A percentile compares a stretch with the other conserved stretches of the same genome.
Conservation (phyloP, 2,329 filamentous ascomycete species). For the Blastomyces parvus region DNA sequence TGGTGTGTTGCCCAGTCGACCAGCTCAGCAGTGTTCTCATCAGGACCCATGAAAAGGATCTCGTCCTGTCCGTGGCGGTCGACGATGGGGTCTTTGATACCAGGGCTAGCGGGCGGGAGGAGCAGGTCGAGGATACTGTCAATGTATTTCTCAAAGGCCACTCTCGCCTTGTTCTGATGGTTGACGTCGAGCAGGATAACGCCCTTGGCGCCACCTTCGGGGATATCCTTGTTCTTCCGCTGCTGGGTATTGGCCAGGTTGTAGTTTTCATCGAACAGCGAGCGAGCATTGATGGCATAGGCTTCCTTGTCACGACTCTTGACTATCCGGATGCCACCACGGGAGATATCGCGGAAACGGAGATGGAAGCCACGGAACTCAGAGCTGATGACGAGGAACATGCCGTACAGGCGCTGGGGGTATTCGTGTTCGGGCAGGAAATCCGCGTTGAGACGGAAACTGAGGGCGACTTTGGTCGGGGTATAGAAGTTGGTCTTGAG, state of each 20-base stretch:
- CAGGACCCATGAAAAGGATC: slow-evolving; percentile 96
- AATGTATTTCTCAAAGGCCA: slow-evolving; percentile 99
- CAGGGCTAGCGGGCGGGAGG: slow-evolving; percentile 77
- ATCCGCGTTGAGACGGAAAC: slow-evolving; percentile 71
- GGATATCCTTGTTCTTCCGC: slow-evolving; percentile 99
- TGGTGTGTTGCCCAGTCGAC: slow-evolving; percentile 99
- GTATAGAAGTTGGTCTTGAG: slow-evolving; percentile 98
- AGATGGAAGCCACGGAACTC: slow-evolving; percentile 97
- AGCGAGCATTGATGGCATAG: slow-evolving; percentile 91
- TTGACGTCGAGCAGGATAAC: slow-evolving; percentile 89
- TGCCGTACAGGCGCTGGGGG: slow-evolving; percentile 84
- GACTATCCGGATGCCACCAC: slow-evolving; percentile 95
- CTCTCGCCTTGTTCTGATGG: slow-evolving; percentile 83
- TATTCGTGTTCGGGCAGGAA: slow-evolving; percentile 92
- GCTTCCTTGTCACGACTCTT: slow-evolving; percentile 95
- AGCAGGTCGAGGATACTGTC: slow-evolving; percentile 95
- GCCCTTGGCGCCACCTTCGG: slow-evolving; percentile 95
- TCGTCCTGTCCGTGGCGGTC: slow-evolving; percentile 91
- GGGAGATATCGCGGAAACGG: slow-evolving; percentile 91
- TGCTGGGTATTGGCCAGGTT: slow-evolving; percentile 96
- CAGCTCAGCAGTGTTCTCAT: slow-evolving; percentile 95
- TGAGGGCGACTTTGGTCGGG: slow-evolving; percentile 93
- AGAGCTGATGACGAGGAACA: slow-evolving; percentile 97
- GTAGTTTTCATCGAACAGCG: slow-evolving; percentile 97
- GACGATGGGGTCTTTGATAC: slow-evolving; percentile 98